A percentile compares a stretch with the other conserved stretches of the same genome.
Conservation (phyloP, 352 stramenopile species). For the Elongisporangium undulatum region DNA sequence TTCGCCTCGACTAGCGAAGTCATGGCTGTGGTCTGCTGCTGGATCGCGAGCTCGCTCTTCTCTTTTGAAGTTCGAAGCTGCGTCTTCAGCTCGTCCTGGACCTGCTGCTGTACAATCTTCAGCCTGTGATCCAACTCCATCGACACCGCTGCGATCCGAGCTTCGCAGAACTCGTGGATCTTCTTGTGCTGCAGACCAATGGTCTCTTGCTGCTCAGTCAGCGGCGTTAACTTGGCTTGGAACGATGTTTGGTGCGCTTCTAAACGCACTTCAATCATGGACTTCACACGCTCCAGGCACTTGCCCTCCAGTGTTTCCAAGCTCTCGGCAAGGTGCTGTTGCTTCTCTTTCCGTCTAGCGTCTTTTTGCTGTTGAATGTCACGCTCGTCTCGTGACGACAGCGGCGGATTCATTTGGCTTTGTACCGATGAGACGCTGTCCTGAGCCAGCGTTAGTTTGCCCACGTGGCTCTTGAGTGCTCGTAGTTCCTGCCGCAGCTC, state of each 20-base stretch:
- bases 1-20: constrained; percentile 16
- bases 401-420: too few relatives aligned
- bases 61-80: neutral
- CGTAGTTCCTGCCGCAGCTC: constrained; percentile 51
- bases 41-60: constrained; percentile 17
- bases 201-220: constrained; percentile 2
- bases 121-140: constrained; percentile 15
- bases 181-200: constrained; percentile 11
- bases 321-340: neutral
- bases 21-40: constrained; percentile 15
- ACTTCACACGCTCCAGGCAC: neutral
- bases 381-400: constrained; percentile 8
- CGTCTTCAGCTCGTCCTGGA: constrained; percentile 7
- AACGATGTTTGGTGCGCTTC: neutral
- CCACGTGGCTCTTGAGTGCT: constrained; percentile 49
- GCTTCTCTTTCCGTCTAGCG: constrained; percentile 11
- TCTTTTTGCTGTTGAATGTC: constrained; percentile 14
- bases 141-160: constrained; percentile 10
- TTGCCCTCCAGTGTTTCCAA: constrained; percentile 3
- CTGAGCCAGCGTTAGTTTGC: constrained; percentile 9
- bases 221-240: too few relatives aligned
- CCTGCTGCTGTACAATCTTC: constrained; percentile 12
- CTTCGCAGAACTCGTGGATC: constrained; percentile 11
- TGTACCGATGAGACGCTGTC: too few relatives aligned
- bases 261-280: neutral